Base-by-base conservation (phyloP, 345 rosid species). In the Citrus sp. region DNA sequence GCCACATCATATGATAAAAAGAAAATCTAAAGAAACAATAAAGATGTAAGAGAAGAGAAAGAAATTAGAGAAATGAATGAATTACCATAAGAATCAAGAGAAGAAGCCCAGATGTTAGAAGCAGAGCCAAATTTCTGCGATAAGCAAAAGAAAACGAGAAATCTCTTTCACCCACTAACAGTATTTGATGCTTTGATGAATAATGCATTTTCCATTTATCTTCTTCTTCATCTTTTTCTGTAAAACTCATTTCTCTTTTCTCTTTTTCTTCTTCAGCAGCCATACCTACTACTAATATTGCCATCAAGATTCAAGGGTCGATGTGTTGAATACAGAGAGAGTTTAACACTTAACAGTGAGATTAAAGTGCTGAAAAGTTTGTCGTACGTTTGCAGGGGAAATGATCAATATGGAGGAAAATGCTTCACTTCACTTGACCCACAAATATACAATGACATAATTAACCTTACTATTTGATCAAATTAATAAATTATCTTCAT, bases 131-230 rank as follows among this genome's bases (percentile, higher is more conserved):
- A 89, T 73, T 70, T 42, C 61, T 9, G 3, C 21, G 90, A 91
- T 77, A 77, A 25, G 84, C 79, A 60, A 60, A 16, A 60, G 91
- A 85, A 64, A 90, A 88, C 0, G 91, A 90, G 80, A 90, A 89
- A 82, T 90, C 94, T 19, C 93, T 90, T 83, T 90, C 91, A 4
- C 92, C 95, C 7, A 88, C 92, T 14, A 92, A 74, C 28, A 89
- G 81, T 27, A 86, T 86, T 3, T 75, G 86, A 49, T 89, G 90
- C 24, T 76, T 72, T 3, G 92, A 82, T 51, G 89, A 88, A 10
- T 89, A 88, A 70, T 86, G 88, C 10, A 73, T 77, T 51, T 85
- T 81, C 90, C 89, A 81, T 66, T 80, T 87, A 59, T 40, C 81
- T 56, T 67, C 49, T 40, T 70, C 62, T 22, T 51, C 56, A 16